Conservation (phyloP, 305 asterid genomes). For the Fraxinus floribunda region DNA sequence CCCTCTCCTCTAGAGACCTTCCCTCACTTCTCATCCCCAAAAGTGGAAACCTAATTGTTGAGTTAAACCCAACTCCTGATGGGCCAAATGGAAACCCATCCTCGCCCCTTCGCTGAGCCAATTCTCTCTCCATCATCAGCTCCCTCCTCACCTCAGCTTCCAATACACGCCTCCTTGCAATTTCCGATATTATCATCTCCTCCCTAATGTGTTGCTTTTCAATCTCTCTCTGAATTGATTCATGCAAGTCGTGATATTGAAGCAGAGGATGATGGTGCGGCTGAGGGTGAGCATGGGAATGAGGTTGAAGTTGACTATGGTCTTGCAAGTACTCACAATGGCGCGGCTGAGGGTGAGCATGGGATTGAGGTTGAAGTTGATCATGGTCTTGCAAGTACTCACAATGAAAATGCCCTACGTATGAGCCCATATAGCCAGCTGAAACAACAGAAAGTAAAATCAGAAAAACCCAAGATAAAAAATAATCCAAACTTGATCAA, state of each 20-base stretch:
- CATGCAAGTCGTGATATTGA: constrained; percentile 23
- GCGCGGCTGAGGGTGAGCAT: neutral
- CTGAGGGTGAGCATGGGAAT: constrained; percentile 2
- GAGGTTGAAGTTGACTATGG: neutral
- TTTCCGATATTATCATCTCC: constrained; percentile 51
- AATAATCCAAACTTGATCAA: neutral
- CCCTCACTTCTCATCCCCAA: constrained; percentile 23
- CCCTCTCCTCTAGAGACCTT: constrained; percentile 32
- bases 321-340: constrained; percentile 4
- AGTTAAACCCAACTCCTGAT: constrained; percentile 21
- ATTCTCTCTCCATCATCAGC: constrained; percentile 45
- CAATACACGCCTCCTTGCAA: constrained; percentile 42
- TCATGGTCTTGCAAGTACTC: constrained; percentile 15
- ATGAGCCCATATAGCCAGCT: constrained; percentile 24
- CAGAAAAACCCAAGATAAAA: neutral
- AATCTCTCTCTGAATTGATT: constrained; percentile 38
- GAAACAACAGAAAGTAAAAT: constrained; percentile 14
- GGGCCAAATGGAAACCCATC: constrained; percentile 24
- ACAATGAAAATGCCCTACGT: constrained; percentile 12
- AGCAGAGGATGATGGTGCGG: neutral
- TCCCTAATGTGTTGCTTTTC: constrained; percentile 61
- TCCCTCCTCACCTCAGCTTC: constrained; percentile 65
- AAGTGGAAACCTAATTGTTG: constrained; percentile 22
- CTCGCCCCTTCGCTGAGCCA: constrained; percentile 30
- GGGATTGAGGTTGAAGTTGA: neutral